Evolutionary conservation across 176 grass and related monocot species (phyloP).

Genomic region (Eragrostis curvula): DNA sequence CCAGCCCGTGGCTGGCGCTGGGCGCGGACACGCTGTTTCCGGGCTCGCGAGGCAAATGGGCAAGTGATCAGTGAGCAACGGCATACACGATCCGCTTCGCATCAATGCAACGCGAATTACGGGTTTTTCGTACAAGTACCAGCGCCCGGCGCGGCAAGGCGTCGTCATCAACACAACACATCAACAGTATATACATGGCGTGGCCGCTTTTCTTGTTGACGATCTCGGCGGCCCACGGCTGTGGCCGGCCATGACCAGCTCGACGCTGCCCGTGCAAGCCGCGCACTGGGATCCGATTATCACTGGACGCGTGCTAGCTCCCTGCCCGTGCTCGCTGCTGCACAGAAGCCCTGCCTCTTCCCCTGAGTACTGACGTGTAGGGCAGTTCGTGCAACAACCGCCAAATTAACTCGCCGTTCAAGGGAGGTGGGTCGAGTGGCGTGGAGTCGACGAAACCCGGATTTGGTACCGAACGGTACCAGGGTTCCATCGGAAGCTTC

Average conservation of each 20-base stretch:
- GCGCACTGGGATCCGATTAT: background rate
- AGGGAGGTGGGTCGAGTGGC: background rate
- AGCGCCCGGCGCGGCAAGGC: background rate
- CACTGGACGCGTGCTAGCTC: too few relatives aligned
- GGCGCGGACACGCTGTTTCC: too few relatives aligned
- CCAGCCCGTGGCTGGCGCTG: too few relatives aligned
- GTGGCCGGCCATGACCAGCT: background rate
- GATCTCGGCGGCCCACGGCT: background rate
- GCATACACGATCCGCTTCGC: background rate
- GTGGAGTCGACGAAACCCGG: background rate
- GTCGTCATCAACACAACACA: background rate
- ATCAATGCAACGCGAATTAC: background rate
- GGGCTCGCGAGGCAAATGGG: background rate
- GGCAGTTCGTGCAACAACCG: background rate
- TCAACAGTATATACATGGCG: background rate
- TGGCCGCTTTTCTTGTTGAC: constrained; percentile 16
- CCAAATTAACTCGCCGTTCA: constrained; percentile 24
- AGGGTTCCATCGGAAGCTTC: constrained; percentile 29
- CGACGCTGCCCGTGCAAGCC: background rate
- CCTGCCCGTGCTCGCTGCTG: too few relatives aligned
- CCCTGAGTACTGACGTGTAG: background rate
- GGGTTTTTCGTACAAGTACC: background rate
- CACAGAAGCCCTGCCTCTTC: background rate
- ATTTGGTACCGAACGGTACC: background rate
- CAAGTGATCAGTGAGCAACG: background rate